Evolutionary conservation across 2,329 filamentous ascomycete species (phyloP).

Genomic region (Lasiodiplodia sp.): DNA sequence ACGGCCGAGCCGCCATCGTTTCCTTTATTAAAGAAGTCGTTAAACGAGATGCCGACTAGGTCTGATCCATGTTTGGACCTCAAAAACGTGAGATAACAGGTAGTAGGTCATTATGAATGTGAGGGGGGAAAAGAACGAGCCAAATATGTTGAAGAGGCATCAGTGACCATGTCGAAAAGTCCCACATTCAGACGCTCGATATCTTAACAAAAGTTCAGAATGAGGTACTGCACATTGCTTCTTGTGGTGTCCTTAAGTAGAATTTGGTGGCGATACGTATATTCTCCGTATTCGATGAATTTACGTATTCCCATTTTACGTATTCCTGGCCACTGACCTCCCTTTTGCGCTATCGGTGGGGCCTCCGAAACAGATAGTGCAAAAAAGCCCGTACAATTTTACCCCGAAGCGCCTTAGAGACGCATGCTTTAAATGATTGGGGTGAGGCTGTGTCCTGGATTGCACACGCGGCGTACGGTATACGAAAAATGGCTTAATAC

Average conservation of each 20-base stretch:
- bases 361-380: neutral
- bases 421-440: neutral
- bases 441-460: neutral
- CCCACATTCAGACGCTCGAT: neutral
- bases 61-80: neutral
- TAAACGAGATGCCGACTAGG: neutral
- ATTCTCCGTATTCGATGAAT: neutral
- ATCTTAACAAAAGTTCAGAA: neutral
- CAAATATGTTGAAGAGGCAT: too few species aligned
- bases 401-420: neutral
- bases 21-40: conserved; percentile 20
- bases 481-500: neutral
- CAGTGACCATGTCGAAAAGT: too few species aligned
- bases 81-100: neutral
- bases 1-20: conserved; percentile 9
- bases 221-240: neutral
- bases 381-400: neutral
- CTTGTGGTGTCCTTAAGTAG: neutral
- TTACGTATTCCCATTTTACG: neutral
- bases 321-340: neutral
- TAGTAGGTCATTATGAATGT: neutral
- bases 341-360: neutral
- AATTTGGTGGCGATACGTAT: neutral
- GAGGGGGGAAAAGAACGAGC: too few species aligned
- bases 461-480: neutral